Percentiles rank a stretch among this genome's conserved stretches.
Conservation (phyloP, 257 asterid genomes). For the Petunia secreta region DNA sequence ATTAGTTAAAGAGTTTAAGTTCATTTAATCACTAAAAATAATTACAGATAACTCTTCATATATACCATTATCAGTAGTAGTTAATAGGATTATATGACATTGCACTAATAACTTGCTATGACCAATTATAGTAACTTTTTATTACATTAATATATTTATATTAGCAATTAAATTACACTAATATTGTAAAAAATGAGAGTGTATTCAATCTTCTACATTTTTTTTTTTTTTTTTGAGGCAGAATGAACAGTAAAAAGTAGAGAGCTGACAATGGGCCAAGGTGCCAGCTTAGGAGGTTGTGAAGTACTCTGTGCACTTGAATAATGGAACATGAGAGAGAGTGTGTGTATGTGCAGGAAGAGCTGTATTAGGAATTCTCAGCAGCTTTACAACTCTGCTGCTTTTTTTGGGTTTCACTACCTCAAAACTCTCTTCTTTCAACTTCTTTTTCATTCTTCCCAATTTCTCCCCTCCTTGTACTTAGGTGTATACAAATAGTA, state of each 20-base stretch:
- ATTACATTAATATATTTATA: no score
- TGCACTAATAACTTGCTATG: no score
- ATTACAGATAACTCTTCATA: no score
- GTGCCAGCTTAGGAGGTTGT: constrained; percentile 45
- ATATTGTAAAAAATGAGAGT: no score
- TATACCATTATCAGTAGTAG: no score
- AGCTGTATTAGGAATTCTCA: constrained; percentile 13
- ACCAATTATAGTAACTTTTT: no score
- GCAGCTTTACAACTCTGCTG: constrained; percentile 25
- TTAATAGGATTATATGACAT: no score
- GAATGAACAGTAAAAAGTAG: constrained; percentile 33
- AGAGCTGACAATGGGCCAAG: constrained; percentile 55
- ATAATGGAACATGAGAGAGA: constrained; percentile 24
- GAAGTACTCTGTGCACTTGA: constrained; percentile 27
- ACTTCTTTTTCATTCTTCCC: constrained; percentile 8
- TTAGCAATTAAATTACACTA: not conserved
- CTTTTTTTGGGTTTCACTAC: constrained; percentile 17
- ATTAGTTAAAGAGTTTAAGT: no score
- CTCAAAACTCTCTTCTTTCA: not conserved
- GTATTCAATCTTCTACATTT: no score
- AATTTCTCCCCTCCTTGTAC: not conserved
- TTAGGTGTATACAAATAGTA: not conserved
- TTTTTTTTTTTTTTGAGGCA: not conserved
- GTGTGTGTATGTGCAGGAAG: not conserved
- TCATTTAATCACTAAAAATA: no score